Percentiles rank a stretch among this genome's conserved stretches.
Evolutionary conservation across 2,329 filamentous ascomycete species (phyloP).

Genomic region (Gliomastix tumulicola): DNA sequence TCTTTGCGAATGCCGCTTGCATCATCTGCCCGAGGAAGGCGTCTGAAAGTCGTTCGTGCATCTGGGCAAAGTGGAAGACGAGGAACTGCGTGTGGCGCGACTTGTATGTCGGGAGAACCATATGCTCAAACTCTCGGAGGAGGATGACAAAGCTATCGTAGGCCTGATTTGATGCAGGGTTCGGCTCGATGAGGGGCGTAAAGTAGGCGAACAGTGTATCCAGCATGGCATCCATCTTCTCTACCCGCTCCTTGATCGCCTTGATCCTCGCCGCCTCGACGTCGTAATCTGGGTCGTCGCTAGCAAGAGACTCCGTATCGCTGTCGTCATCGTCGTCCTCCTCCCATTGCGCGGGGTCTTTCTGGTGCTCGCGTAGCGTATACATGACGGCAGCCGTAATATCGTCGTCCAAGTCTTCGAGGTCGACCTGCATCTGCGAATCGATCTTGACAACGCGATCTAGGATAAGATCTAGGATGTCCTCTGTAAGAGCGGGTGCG

Average conservation of each 20-base stretch:
- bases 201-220: constrained; percentile 85
- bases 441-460: constrained; percentile 89
- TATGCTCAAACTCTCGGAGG: constrained; percentile 76
- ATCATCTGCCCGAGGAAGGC: constrained; percentile 72
- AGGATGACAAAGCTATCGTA: constrained; percentile 72
- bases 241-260: constrained; percentile 71
- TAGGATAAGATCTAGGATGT: constrained; percentile 77
- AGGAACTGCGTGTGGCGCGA: constrained; percentile 94
- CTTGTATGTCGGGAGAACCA: constrained; percentile 84
- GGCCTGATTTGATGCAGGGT: constrained; percentile 61
- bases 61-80: constrained; percentile 90
- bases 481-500: constrained; percentile 67
- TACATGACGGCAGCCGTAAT: constrained; percentile 66
- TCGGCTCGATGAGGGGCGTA: constrained; percentile 56
- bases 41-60: constrained; percentile 69
- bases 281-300: constrained; percentile 61
- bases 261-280: constrained; percentile 59
- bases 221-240: constrained; percentile 86
- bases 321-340: constrained; percentile 57
- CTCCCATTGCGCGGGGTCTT: constrained; percentile 26
- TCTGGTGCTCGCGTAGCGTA: constrained; percentile 26
- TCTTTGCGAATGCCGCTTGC: constrained; percentile 42
- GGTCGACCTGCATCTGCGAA: constrained; percentile 86
- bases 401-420: constrained; percentile 90
- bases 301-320: constrained; percentile 64